Percentiles rank a stretch among this genome's conserved stretches.
phyloP scores from a whole-genome alignment of 139 green algal genomes.

The Ettlia oleoabundans region DNA sequence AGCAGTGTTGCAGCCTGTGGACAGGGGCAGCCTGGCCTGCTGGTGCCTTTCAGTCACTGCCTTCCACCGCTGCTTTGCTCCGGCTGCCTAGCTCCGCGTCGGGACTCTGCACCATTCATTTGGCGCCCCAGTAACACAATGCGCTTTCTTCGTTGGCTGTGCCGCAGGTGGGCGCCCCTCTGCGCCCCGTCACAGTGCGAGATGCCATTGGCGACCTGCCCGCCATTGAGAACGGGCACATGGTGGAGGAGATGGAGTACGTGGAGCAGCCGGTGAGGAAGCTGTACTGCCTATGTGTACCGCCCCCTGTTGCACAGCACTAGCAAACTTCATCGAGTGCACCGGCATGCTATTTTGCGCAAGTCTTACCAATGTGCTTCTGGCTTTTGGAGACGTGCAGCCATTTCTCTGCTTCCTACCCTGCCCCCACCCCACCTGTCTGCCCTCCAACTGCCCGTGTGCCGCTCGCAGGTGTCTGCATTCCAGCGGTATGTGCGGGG shows the following conservation, averaged over 20 bases:
- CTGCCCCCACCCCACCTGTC: not conserved
- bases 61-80: no score
- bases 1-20: no score
- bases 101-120: not conserved
- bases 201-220: slow-evolving; percentile 95
- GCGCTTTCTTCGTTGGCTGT: not conserved
- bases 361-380: no score
- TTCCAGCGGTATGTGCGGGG: slow-evolving; percentile 77
- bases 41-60: no score
- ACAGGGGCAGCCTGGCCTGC: no score
- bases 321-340: no score
- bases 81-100: no score
- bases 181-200: slow-evolving; percentile 90
- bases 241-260: slow-evolving; percentile 64
- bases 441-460: not conserved
- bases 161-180: slow-evolving; percentile 69
- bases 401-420: no score
- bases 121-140: not conserved
- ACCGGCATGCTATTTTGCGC: no score
- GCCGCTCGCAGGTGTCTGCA: slow-evolving; percentile 38
- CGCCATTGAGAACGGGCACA: slow-evolving; percentile 81
- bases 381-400: no score
- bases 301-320: no score
- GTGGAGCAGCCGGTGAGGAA: slow-evolving; percentile 22
- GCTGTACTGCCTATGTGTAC: no score